Base-by-base conservation (phyloP, 495 filamentous ascomycete genomes). In the Hypomontagnella monticulosa region DNA sequence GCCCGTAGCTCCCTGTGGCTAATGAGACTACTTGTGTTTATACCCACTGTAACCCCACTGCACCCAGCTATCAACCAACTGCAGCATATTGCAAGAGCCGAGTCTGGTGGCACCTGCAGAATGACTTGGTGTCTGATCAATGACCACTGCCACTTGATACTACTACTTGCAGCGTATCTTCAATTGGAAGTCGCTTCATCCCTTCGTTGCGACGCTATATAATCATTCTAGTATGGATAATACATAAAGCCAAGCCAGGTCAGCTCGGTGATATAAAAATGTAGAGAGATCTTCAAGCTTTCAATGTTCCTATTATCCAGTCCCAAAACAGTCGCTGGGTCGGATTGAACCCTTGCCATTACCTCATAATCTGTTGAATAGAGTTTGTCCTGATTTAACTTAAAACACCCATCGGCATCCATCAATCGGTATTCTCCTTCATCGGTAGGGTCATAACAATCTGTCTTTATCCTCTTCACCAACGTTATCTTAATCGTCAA, bases 21-120 rank as follows among this genome's bases (percentile, higher is more conserved):
- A 66, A 38, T 66, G 18, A 50, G 20, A 37, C 52, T 32, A 43
- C n/a, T n/a, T n/a, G n/a, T n/a, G n/a, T n/a, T n/a, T n/a, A n/a
- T n/a, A 52, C 18, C 44, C 30, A 43, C 42, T 66, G 55, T 32
- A 55, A 59, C 62, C 55, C 63, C 56, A 66, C 49, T 49, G 50
- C n/a, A n/a, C n/a, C n/a, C n/a, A n/a, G n/a, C n/a, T 41, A 37
- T 18, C 41, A 48, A 55, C 41, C 12, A 16, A 32, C 30, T 3
- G 42, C 44, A 44, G 43, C 19, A 37, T 15, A 49, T 38, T 50
- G 50, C 55, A 61, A 20, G 27, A 59, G 40, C 53, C 55, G 47
- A 44, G 67, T 57, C 61, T 65, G 62, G 40, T 70, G 67, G 56
- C 37, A 46, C 57, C 67, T 61, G 67, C 54, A 63, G 61, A 51